Evolutionary conservation across 176 grass and related monocot genomes (phyloP), one percentile per base, ranked within the genome.

Genomic region (Bothriochloa decipiens): DNA sequence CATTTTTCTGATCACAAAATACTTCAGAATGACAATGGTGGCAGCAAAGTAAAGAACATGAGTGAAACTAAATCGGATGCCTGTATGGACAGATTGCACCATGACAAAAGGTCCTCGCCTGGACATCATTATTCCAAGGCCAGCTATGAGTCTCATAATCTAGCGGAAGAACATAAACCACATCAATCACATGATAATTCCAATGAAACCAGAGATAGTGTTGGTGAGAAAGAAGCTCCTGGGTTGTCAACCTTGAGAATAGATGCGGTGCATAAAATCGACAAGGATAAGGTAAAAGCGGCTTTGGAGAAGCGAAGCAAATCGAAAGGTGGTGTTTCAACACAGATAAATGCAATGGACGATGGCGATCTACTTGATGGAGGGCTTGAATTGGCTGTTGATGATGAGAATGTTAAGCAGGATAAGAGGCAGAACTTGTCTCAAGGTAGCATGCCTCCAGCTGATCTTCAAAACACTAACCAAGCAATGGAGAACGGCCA

Each of bases 281-380:
- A 97, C 72, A 92, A 89, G 87, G 89, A 94, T 60, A 97, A 94
- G 72, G 94, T 94, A 66, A 97, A 97, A 67, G 92, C 90, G 73
- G 86, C 87, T 53, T 82, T 97, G 84, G 95, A 97, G 70, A 94
- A 94, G 75, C 86, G 79, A 67, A 91, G 90, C 74, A 97, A 94
- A 85, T 81, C 72, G 8, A 89, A 88, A 87, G 86, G 79, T 72
- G 88, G 89, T 28, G 80, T 89, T 79, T 65, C 88, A 37, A 83
- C 53, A 86, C 94, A 94, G 43, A 58, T 81, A 67, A 89, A 97
- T 89, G 39, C 82, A n/a, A 81, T 94, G 41, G 89, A 95, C 87
- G 92, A 97, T 58, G 92, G 91, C 6, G 92, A 97, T 63, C 71
- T 92, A 66, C 91, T 94, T 55, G 95, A 97, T 88, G 91, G 90